Conservation (phyloP, 2,329 filamentous ascomycete genomes). For the Leptosphaerulina australis region DNA sequence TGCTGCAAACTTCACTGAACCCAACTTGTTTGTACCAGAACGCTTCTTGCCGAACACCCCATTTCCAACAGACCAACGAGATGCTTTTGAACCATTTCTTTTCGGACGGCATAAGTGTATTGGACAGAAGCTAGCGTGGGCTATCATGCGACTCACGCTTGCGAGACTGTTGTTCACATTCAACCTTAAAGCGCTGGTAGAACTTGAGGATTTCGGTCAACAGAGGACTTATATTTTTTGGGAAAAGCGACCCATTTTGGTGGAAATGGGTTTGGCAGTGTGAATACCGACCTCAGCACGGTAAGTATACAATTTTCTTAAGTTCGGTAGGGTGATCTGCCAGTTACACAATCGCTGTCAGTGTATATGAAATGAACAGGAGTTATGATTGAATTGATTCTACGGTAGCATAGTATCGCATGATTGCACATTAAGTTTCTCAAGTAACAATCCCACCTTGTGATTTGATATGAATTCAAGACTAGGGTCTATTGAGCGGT, state of each 20-base stretch:
- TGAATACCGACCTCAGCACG: too few species aligned
- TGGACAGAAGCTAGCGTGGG: conserved; percentile 38
- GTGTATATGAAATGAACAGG: too few species aligned
- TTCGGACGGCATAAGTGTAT: conserved; percentile 36
- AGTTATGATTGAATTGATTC: too few species aligned
- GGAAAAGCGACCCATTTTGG: conserved; percentile 1
- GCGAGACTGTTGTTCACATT: conserved; percentile 51
- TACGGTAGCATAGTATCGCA: too few species aligned
- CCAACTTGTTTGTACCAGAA: conserved; percentile 42
- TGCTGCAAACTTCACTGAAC: conserved; percentile 30
- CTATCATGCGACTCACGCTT: conserved; percentile 45
- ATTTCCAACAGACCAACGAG: conserved; percentile 20
- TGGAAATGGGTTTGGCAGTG: too few species aligned
- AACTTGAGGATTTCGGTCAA: conserved; percentile 30
- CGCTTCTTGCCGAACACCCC: conserved; percentile 31
- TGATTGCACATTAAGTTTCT: too few species aligned
- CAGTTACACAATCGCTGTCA: too few species aligned
- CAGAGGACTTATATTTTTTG: conserved; percentile 33
- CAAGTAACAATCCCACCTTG: too few species aligned
- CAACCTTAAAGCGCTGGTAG: conserved; percentile 29
- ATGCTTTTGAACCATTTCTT: conserved; percentile 31
- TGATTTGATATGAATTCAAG: too few species aligned
- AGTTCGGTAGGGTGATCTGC: too few species aligned
- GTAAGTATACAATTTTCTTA: too few species aligned
- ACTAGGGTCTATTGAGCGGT: too few species aligned